These are phyloP conservation scores for Puccinia horiana DNA, from an alignment of 1,284 basidiomycete genomes.

Conservation along the genomic window DNA sequence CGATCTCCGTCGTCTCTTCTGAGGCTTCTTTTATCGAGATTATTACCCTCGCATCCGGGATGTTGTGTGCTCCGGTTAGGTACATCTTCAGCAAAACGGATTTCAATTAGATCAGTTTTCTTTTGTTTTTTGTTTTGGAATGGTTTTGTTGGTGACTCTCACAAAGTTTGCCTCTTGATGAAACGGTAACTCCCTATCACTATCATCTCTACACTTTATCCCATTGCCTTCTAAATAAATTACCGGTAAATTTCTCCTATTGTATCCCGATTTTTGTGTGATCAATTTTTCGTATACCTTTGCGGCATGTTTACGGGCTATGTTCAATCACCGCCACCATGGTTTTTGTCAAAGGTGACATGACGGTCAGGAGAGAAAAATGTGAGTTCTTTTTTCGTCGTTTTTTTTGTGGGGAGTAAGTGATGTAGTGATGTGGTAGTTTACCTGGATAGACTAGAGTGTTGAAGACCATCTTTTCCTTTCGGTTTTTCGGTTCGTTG, in stretches of 20 bases:
- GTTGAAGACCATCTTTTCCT: not conserved
- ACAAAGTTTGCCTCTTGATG: conserved; percentile 14
- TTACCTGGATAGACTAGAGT: not conserved
- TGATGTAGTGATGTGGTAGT: no score
- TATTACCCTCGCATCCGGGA: conserved; percentile 16
- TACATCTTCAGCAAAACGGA: conserved; percentile 21
- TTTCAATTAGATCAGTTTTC: not conserved
- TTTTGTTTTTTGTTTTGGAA: not conserved
- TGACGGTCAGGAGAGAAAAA: no score
- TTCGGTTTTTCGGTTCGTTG: not conserved
- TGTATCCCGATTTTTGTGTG: not conserved
- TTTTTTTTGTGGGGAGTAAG: not conserved
- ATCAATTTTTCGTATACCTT: conserved; percentile 40
- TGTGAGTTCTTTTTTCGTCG: not conserved
- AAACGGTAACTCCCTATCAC: conserved; percentile 33
- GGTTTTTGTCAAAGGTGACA: not conserved
- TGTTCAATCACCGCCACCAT: not conserved
- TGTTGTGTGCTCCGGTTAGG: conserved; percentile 29
- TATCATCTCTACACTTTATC: conserved; percentile 29
- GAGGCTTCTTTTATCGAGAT: not conserved
- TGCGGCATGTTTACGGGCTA: conserved; percentile 29
- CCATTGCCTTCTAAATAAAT: conserved; percentile 24
- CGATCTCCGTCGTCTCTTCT: not conserved
- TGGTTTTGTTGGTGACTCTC: no score
- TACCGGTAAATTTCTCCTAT: not conserved